phyloP scores from a whole-genome alignment of 345 rosid genomes.

The Brassica cretica region DNA sequence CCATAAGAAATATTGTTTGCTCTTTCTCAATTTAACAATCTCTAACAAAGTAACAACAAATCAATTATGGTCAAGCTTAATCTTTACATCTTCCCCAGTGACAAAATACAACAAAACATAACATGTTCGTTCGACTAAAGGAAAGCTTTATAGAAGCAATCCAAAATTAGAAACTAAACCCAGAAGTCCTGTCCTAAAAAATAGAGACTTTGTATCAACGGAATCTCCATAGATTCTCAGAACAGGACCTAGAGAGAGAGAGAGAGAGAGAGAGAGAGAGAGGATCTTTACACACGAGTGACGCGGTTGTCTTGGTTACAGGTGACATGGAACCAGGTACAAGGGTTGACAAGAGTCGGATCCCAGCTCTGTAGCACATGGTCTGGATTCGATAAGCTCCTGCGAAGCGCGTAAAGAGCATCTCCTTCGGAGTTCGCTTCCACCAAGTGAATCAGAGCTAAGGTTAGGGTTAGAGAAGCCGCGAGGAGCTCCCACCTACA shows the following conservation, averaged over 20 bases:
- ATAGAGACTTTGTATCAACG: conserved; percentile 7
- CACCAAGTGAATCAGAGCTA: conserved; percentile 39
- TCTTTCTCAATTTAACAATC: conserved; percentile 14
- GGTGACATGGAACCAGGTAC: conserved; percentile 98
- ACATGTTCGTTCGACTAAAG: background rate
- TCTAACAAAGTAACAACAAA: conserved; percentile 6
- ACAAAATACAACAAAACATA: background rate
- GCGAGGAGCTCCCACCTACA: conserved; percentile 42
- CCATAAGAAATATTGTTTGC: background rate
- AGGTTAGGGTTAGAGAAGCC: conserved; percentile 34
- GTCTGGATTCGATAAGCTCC: conserved; percentile 76
- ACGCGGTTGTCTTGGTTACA: conserved; percentile 89
- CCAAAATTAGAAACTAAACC: background rate
- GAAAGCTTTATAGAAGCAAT: background rate
- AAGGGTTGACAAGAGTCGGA: conserved; percentile 93
- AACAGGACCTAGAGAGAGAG: background rate
- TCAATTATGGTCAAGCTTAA: background rate
- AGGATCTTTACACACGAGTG: conserved; percentile 66
- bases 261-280: background rate
- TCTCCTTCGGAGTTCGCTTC: conserved; percentile 84
- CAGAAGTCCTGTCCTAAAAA: conserved; percentile 14
- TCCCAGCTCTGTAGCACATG: conserved; percentile 98
- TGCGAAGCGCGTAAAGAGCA: conserved; percentile 71
- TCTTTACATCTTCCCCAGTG: no score
- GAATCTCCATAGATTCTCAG: conserved; percentile 21